A percentile compares a stretch with the other conserved stretches of the same genome.
Evolutionary conservation across 768 basidiomycete species (phyloP).

Genomic region (Suillus subluteus): DNA sequence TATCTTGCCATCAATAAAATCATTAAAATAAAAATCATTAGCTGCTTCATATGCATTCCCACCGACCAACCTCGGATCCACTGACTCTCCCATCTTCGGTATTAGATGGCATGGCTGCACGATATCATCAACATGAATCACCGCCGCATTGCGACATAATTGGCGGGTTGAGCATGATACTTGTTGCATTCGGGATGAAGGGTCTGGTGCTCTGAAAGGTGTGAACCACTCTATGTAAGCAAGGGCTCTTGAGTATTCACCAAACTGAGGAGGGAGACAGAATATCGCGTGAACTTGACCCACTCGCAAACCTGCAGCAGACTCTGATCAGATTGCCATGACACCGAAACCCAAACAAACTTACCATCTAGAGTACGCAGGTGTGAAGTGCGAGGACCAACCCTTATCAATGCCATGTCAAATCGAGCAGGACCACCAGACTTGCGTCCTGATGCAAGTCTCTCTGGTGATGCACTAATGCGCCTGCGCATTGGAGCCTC

Average conservation of each 20-base stretch:
- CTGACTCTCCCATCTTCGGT: slow-evolving; percentile 19
- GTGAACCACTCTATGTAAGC: slow-evolving; percentile 33
- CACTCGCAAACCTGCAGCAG: slow-evolving; percentile 13
- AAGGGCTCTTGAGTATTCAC: slow-evolving; percentile 15
- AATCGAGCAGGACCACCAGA: background rate
- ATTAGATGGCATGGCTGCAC: slow-evolving; percentile 12
- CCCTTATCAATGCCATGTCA: slow-evolving; percentile 1
- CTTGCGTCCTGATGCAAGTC: background rate
- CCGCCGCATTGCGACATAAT: background rate
- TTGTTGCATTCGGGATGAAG: background rate
- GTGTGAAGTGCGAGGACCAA: background rate
- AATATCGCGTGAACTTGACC: slow-evolving; percentile 20
- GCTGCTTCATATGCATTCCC: slow-evolving; percentile 5
- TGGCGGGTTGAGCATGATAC: slow-evolving; percentile 7
- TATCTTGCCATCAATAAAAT: slow-evolving; percentile 5
- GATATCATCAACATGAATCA: slow-evolving; percentile 2
- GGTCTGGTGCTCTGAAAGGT: slow-evolving; percentile 12
- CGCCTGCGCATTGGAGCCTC: background rate
- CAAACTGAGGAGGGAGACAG: slow-evolving; percentile 13
- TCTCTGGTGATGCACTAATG: background rate
- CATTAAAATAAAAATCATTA: slow-evolving; percentile 9
- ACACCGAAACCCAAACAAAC: background rate
- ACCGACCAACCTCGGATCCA: slow-evolving; percentile 15
- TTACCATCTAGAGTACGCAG: background rate
- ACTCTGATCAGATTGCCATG: background rate